phyloP scores from a whole-genome alignment of 768 basidiomycete species.

The Rhizopogon rudus region DNA sequence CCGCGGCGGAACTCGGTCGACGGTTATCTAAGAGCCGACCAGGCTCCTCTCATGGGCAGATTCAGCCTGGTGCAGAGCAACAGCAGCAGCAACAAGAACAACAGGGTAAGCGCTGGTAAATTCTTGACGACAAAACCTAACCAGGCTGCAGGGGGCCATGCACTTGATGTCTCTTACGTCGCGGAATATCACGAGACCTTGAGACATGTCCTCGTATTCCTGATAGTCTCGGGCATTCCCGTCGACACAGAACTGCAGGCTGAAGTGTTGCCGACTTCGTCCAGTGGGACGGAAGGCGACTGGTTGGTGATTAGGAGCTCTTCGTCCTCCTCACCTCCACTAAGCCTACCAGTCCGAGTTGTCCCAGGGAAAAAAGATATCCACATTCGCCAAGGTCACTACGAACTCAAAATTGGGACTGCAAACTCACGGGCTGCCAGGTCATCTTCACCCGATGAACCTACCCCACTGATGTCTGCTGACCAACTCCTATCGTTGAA shows the following conservation, averaged over 20 bases:
- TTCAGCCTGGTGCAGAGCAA: constrained; percentile 9
- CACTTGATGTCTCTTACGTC: constrained; percentile 44
- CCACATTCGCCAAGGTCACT: constrained; percentile 50
- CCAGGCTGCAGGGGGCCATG: constrained; percentile 1
- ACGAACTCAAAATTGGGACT: constrained; percentile 62
- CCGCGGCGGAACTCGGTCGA: constrained; percentile 12
- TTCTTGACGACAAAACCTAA: neutral
- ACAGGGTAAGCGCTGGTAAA: neutral
- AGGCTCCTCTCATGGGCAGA: constrained; percentile 21
- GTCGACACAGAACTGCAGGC: constrained; percentile 55
- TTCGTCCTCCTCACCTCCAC: constrained; percentile 49
- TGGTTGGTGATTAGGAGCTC: constrained; percentile 61
- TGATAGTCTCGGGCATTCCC: constrained; percentile 48
- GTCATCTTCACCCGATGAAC: constrained; percentile 20
- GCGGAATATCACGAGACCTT: constrained; percentile 87
- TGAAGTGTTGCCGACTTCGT: constrained; percentile 52
- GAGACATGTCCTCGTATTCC: constrained; percentile 70
- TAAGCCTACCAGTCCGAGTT: constrained; percentile 52
- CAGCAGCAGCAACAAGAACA: neutral
- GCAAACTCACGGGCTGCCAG: constrained; percentile 19
- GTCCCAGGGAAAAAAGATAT: constrained; percentile 59
- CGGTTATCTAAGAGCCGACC: constrained; percentile 15
- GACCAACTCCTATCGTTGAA: constrained; percentile 48
- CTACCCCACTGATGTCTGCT: constrained; percentile 61
- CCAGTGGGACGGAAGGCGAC: constrained; percentile 39